phyloP scores from a whole-genome alignment of 768 basidiomycete genomes.

The Rhodotorula graminis region DNA sequence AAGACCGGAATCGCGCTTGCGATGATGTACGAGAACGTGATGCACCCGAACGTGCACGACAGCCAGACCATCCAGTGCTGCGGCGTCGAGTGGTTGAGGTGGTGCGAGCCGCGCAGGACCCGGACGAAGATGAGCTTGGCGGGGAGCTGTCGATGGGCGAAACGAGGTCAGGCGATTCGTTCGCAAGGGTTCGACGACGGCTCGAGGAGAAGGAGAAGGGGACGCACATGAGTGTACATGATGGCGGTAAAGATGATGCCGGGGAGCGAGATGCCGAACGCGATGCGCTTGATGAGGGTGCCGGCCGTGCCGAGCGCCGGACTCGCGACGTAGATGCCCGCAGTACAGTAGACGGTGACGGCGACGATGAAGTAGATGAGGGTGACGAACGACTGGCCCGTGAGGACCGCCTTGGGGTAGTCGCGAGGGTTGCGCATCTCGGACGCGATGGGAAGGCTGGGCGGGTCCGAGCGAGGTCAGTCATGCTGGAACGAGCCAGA shows the following conservation, averaged over 20 bases:
- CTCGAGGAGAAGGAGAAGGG: neutral
- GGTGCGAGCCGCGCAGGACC: constrained; percentile 33
- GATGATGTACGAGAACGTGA: constrained; percentile 39
- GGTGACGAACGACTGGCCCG: constrained; percentile 13
- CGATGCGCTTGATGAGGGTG: constrained; percentile 38
- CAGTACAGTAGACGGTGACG: constrained; percentile 37
- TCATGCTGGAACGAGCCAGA: neutral
- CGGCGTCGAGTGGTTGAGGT: constrained; percentile 30
- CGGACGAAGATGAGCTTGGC: constrained; percentile 42
- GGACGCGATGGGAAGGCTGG: constrained; percentile 41
- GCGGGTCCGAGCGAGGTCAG: neutral
- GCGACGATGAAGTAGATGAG: constrained; percentile 40
- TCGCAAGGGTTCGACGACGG: neutral
- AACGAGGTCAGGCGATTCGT: no score
- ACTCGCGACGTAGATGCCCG: constrained; percentile 40
- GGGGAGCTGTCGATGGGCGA: neutral
- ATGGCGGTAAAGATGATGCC: constrained; percentile 30
- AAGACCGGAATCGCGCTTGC: constrained; percentile 28
- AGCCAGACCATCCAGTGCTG: constrained; percentile 41
- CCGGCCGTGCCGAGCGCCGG: constrained; percentile 45
- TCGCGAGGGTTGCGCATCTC: constrained; percentile 47
- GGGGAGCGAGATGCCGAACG: constrained; percentile 40
- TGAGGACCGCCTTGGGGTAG: constrained; percentile 43
- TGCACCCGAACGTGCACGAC: constrained; percentile 7
- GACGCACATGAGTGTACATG: neutral